Base-by-base conservation (phyloP, 441 rosid species). In the Syzygium syzygioides region DNA sequence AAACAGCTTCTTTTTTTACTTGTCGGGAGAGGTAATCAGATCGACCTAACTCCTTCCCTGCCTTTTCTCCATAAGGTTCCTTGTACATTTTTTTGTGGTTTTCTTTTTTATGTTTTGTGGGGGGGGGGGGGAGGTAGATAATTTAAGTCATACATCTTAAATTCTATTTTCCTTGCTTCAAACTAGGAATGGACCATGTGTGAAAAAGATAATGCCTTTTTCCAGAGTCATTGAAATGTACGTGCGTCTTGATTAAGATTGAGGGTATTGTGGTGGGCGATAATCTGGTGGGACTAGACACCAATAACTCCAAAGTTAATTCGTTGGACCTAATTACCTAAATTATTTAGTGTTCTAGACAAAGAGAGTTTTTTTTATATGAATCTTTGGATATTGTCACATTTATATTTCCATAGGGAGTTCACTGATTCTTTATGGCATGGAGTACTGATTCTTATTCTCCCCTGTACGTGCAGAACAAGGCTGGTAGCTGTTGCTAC, bases 401-500 rank as follows among this genome's bases (percentile, higher is more conserved):
- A 25, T 37, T 71, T 50, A 37, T 71, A 0, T 71, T 37, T 71
- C 20, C 48, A 3, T 71, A 37, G 80, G 28, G 52, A 71, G 80
- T 71, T 71, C 14, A 71, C 80, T 71, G 50, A 20, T 71, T 37
- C 41, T 71, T 71, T 37, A 71, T 4, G 52, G 28, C 17, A 2
- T 23, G 48, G 50, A 54, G 45, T 85, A 17, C n/a, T 55, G 59
- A 85, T 13, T 83, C 32, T 60, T 52, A 52, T 30, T 60, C 53
- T 23, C 88, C 41, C 50, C 20, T 86, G 14, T 84, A 85, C 90
- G 89, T 93, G 89, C 97, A 98, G 99, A 88, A 90, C 93, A 88
- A 95, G 99, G 93, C 93, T 98, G 89, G 96, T 97, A 50, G 97
- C 99, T 88, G 97, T 98, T 91, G 99, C 98, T 83, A 96, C 99